phyloP scores from a whole-genome alignment of 176 grass and related monocot species.

The Panicum miliaceum region DNA sequence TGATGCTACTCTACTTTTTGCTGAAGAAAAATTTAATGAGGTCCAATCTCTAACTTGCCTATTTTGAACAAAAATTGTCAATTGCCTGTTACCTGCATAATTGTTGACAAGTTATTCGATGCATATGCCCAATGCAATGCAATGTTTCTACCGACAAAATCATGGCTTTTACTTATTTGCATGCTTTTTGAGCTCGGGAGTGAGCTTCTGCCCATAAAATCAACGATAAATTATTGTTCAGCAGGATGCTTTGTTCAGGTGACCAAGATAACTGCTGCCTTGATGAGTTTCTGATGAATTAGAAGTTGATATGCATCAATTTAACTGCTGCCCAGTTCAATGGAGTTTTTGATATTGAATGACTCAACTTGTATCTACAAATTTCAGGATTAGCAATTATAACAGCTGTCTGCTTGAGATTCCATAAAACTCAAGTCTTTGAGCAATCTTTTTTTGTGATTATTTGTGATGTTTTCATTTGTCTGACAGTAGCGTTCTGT shows the following conservation, averaged over 20 bases:
- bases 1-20: constrained; percentile 77
- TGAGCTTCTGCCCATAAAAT: background rate
- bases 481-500: background rate
- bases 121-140: background rate
- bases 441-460: background rate
- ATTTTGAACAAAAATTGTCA: background rate
- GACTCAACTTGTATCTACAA: background rate
- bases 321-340: too few relatives aligned
- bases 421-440: background rate
- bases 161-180: background rate
- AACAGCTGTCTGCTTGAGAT: background rate
- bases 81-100: background rate
- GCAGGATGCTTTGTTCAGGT: constrained; percentile 20
- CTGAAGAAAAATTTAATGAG: constrained; percentile 72
- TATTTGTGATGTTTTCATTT: constrained; percentile 8
- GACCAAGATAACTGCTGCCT: constrained; percentile 11
- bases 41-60: constrained; percentile 43
- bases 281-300: background rate
- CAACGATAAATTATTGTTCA: background rate
- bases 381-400: background rate
- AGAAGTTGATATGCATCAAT: background rate
- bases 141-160: too few relatives aligned
- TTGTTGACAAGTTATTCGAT: background rate
- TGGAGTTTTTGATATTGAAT: constrained; percentile 5
- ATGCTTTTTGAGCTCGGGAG: background rate